A percentile compares a stretch with the other conserved stretches of the same genome.
Conservation (phyloP, 495 filamentous ascomycete species). For the Neurospora sp. region DNA sequence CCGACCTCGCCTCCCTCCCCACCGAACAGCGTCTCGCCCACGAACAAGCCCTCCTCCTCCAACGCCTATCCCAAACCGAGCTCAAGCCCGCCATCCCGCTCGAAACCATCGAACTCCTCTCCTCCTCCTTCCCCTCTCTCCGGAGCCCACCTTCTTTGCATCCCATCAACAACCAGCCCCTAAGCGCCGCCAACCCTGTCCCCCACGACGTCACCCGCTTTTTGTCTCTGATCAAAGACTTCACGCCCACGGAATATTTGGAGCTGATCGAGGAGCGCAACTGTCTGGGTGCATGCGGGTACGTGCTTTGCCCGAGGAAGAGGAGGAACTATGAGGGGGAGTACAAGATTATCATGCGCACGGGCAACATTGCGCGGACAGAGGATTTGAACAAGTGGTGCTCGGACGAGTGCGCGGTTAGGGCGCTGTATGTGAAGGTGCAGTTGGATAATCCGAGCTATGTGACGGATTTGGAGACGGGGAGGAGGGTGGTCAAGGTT, state of each 20-base stretch:
- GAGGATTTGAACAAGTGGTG: constrained; percentile 82
- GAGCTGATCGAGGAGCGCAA: constrained; percentile 79
- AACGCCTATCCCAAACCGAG: constrained; percentile 52
- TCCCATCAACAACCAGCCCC: constrained; percentile 16
- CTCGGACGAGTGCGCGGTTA: constrained; percentile 61
- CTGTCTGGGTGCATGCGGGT: constrained; percentile 68
- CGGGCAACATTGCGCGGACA: constrained; percentile 36
- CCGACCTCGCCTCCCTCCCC: constrained; percentile 8
- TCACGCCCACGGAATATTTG: constrained; percentile 80
- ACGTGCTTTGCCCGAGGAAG: constrained; percentile 64
- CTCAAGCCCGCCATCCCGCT: constrained; percentile 43
- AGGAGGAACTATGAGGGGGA: constrained; percentile 7
- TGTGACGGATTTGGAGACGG: neutral
- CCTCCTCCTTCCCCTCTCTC: constrained; percentile 51
- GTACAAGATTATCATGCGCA: constrained; percentile 7
- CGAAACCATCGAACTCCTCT: constrained; percentile 55
- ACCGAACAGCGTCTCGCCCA: constrained; percentile 2
- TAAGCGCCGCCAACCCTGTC: constrained; percentile 49
- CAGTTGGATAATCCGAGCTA: constrained; percentile 50
- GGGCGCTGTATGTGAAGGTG: constrained; percentile 73
- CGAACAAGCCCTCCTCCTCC: constrained; percentile 69
- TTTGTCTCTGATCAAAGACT: constrained; percentile 50
- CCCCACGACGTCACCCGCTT: constrained; percentile 45
- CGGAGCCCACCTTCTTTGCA: constrained; percentile 5
- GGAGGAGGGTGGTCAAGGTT: constrained; percentile 28